Evolutionary conservation across 2,329 filamentous ascomycete species (phyloP).

Genomic region (Penicillium thymicola): DNA sequence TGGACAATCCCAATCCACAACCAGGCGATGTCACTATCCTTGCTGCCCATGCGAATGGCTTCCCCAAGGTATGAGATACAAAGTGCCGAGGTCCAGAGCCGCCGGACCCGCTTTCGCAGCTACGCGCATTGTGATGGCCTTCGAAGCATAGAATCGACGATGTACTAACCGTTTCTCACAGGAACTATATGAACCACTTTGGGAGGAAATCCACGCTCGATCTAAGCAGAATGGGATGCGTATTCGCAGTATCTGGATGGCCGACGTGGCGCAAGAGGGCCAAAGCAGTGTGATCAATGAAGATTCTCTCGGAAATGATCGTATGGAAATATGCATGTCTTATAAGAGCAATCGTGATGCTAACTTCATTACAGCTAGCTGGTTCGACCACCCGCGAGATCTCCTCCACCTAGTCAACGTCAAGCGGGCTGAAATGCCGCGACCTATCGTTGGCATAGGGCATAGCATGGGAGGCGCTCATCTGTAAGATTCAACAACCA

Average conservation of each 20-base stretch:
- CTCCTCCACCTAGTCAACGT: slow-evolving; percentile 80
- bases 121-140: neutral
- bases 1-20: slow-evolving; percentile 63
- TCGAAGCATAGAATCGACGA: neutral
- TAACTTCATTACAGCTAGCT: slow-evolving; percentile 59
- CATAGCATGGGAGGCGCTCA: slow-evolving; percentile 84
- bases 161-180: slow-evolving; percentile 33
- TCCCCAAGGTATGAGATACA: slow-evolving; percentile 66
- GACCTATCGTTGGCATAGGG: slow-evolving; percentile 77
- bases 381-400: slow-evolving; percentile 82
- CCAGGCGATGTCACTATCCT: slow-evolving; percentile 81
- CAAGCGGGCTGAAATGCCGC: slow-evolving; percentile 74
- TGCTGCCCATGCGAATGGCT: slow-evolving; percentile 84
- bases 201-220: slow-evolving; percentile 71
- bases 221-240: slow-evolving; percentile 60
- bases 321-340: slow-evolving; percentile 47
- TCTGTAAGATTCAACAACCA: slow-evolving; percentile 44
- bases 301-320: slow-evolving; percentile 73
- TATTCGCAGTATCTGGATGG: slow-evolving; percentile 83
- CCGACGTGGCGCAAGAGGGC: slow-evolving; percentile 84
- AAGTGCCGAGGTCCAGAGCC: slow-evolving; percentile 6
- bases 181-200: slow-evolving; percentile 91
- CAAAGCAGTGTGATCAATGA: slow-evolving; percentile 76
- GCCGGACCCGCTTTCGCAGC: neutral
- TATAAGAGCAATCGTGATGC: neutral